Evolutionary conservation across 306 rosid species (phyloP), one percentile per base, ranked within the genome.

Genomic region (Amphicarpaea edgeworthii): DNA sequence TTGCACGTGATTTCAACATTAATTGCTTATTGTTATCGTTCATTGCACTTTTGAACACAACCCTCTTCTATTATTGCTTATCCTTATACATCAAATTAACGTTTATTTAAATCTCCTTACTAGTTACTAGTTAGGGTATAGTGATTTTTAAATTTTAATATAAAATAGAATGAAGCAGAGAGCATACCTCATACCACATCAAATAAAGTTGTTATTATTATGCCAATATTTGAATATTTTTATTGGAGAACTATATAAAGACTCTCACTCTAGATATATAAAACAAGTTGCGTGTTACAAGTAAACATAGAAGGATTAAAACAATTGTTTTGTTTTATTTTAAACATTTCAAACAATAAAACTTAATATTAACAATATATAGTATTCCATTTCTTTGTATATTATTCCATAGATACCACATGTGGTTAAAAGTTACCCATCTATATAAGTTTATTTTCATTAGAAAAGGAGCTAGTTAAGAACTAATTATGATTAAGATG

Each of bases 1-100:
- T 70, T 82, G 46, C 81, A 82, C 16, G 75, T 55, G 85, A 79
- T 64, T 64, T 7, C 38, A 15, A 67, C 71, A 9, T 38, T 41
- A 37, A 10, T 38, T 47, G 37, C 67, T 55, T 10, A 19, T 53
- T 75, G 50, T 37, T 51, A 14, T 32, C 21, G 1, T 19, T 54
- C 12, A 43, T 54, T 68, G 19, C 73, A 7, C 55, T 42, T 54
- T 40, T 66, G 32, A 76, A 24, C 57, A 11, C 17, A 38, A 10
- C 46, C 28, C 32, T 34, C 28, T 40, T 65, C 45, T 46, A 61
- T 32, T 30, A 62, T 61, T 73, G 46, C 20, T 40, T 7, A 51
- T 53, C 46, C 73, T 51, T 12, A 3, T 60, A 0, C 7, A n/a
- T 32, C 54, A 38, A 64, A 23, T 76, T n/a, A n/a, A n/a, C n/a